These are phyloP conservation scores for Metschnikowia shivogae DNA, from an alignment of 805 yeast species.

Conservation along the genomic window DNA sequence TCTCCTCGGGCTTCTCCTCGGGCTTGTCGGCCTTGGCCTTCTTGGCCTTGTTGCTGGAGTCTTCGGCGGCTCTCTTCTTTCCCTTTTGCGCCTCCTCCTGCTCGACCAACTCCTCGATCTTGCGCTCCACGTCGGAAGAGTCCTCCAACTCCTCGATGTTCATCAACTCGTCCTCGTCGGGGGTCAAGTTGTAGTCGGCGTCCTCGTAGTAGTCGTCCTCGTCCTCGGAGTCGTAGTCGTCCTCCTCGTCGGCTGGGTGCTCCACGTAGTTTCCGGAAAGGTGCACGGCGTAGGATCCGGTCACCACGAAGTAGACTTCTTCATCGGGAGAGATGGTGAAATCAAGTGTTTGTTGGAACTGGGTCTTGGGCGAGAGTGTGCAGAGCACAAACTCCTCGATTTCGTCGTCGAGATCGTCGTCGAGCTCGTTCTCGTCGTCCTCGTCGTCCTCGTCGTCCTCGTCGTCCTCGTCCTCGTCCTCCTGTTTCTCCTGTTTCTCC, in stretches of 20 bases:
- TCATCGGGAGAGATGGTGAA: conserved; percentile 89
- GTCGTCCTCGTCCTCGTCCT: conserved; percentile 34
- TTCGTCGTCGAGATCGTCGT: conserved; percentile 65
- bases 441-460: conserved; percentile 48
- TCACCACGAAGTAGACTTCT: conserved; percentile 88
- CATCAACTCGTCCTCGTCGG: conserved; percentile 69
- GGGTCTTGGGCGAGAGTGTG: conserved; percentile 82
- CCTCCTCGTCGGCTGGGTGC: conserved; percentile 83
- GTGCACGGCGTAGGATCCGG: conserved; percentile 93
- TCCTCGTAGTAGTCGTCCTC: conserved; percentile 39
- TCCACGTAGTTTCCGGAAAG: conserved; percentile 93
- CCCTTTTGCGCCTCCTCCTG: conserved; percentile 36
- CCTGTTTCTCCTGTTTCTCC: conserved; percentile 20
- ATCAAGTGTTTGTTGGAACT: conserved; percentile 87
- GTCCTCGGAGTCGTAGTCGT: conserved; percentile 32
- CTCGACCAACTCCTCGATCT: conserved; percentile 70
- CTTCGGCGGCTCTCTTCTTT: conserved; percentile 37
- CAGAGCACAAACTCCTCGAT: conserved; percentile 82
- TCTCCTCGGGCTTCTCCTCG: conserved; percentile 16
- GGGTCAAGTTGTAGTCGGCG: conserved; percentile 65
- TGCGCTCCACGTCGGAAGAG: conserved; percentile 65
- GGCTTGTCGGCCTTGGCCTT: conserved; percentile 15
- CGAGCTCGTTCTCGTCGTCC: conserved; percentile 53
- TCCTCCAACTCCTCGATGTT: conserved; percentile 63
- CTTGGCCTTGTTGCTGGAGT: conserved; percentile 23